Conservation (phyloP, 2,329 filamentous ascomycete genomes). For the Arachnomyces sp. region DNA sequence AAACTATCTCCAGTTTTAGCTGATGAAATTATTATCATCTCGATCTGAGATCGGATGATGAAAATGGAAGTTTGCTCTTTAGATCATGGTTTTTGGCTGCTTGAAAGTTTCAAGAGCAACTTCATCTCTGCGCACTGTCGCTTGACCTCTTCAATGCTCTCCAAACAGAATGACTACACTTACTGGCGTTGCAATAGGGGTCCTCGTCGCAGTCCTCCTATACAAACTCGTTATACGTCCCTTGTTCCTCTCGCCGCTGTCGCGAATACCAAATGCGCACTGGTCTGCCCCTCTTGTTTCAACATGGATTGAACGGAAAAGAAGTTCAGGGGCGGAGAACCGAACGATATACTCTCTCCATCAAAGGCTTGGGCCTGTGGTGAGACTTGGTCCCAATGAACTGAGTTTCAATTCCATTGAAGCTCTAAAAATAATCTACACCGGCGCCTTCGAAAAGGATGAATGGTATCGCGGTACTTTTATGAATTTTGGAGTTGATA, state of each 20-base stretch:
- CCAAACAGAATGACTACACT: too few species aligned
- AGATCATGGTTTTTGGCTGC: too few species aligned
- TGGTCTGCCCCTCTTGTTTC: conserved; percentile 52
- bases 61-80: too few species aligned
- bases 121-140: too few species aligned
- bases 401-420: conserved; percentile 58
- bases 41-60: too few species aligned
- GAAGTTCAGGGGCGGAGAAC: conserved; percentile 51
- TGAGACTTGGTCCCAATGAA: conserved; percentile 56
- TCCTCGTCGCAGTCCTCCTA: conserved; percentile 10
- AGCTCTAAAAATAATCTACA: conserved; percentile 53
- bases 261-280: conserved; percentile 57
- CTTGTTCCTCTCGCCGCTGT: conserved; percentile 49
- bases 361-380: conserved; percentile 46
- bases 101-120: too few species aligned
- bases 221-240: conserved; percentile 22
- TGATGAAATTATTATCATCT: too few species aligned
- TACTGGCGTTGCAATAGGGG: background rate
- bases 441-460: conserved; percentile 61
- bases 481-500: conserved; percentile 53
- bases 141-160: too few species aligned
- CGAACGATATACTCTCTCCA: conserved; percentile 51
- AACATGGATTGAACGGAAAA: conserved; percentile 55
- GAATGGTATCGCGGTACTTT: conserved; percentile 60
- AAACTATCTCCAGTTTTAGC: too few species aligned